A percentile compares a stretch with the other conserved stretches of the same genome.
phyloP scores from a whole-genome alignment of 495 filamentous ascomycete species.

The Aspergillus saccharolyticus region DNA sequence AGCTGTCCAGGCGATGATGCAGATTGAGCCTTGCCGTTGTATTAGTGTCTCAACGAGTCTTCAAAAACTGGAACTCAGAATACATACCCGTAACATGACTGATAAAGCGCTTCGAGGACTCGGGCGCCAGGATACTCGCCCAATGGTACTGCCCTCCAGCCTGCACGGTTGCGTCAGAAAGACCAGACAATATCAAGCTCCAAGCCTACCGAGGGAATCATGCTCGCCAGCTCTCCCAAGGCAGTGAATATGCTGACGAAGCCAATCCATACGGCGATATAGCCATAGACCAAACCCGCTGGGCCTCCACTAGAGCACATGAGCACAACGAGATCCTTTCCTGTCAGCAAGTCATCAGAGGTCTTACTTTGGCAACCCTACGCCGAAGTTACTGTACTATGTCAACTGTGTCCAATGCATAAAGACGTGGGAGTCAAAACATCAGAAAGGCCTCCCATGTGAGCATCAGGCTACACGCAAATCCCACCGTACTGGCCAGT shows the following conservation, averaged over 20 bases:
- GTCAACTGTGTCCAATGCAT: conserved; percentile 2
- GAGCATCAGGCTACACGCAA: conserved; percentile 7
- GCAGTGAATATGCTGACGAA: conserved; percentile 34
- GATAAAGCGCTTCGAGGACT: conserved; percentile 29
- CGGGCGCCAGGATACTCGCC: conserved; percentile 38
- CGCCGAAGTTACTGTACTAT: background rate
- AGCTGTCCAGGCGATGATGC: conserved; percentile 33
- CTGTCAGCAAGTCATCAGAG: background rate
- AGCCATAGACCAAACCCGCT: conserved; percentile 46
- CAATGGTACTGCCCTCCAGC: conserved; percentile 45
- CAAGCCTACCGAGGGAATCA: conserved; percentile 21
- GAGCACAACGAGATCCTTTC: background rate
- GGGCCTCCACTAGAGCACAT: conserved; percentile 32
- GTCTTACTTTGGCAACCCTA: background rate
- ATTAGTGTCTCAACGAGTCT: conserved; percentile 11
- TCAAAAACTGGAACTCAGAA: too few species aligned
- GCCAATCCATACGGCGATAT: conserved; percentile 46
- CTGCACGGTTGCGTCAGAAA: background rate
- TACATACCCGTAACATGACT: conserved; percentile 40
- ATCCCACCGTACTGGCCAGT: conserved; percentile 4
- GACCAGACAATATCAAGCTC: conserved; percentile 1
- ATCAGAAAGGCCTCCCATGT: conserved; percentile 8
- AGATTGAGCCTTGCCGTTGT: conserved; percentile 22
- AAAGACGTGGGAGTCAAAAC: background rate
- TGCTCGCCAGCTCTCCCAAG: conserved; percentile 43